phyloP scores from a whole-genome alignment of 805 yeast genomes.

The Cyberlindnera misumaiensis region DNA sequence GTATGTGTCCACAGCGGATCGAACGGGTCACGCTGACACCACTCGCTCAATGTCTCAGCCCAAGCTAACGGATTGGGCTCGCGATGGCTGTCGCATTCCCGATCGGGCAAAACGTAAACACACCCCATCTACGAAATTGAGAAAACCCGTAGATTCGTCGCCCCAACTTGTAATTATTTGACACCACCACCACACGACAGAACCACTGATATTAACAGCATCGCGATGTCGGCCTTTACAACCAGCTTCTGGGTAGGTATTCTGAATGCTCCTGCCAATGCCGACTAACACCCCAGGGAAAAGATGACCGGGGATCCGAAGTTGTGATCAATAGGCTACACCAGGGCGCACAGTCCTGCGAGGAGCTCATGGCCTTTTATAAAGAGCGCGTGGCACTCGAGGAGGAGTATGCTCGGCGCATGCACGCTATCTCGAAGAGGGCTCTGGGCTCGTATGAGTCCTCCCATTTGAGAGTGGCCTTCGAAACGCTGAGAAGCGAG shows the following conservation, averaged over 20 bases:
- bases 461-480: slow-evolving; percentile 51
- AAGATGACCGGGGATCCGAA: slow-evolving; percentile 53
- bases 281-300: slow-evolving; percentile 34
- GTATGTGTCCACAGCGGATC: no score
- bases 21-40: no score
- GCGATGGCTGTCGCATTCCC: slow-evolving; percentile 5
- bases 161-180: not conserved
- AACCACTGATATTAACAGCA: not conserved
- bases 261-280: slow-evolving; percentile 11
- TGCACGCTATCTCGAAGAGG: slow-evolving; percentile 44
- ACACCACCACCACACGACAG: not conserved
- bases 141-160: not conserved
- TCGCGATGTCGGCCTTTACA: slow-evolving; percentile 27
- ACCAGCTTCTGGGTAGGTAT: slow-evolving; percentile 42
- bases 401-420: slow-evolving; percentile 58
- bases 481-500: slow-evolving; percentile 52
- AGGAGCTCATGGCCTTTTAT: slow-evolving; percentile 41
- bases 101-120: slow-evolving; percentile 20
- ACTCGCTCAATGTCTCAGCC: no score
- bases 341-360: slow-evolving; percentile 52
- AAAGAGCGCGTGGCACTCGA: slow-evolving; percentile 58
- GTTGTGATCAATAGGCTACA: slow-evolving; percentile 50
- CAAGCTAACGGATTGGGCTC: no score
- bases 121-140: not conserved
- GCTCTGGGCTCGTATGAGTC: slow-evolving; percentile 49